These are phyloP conservation scores for Talaromyces islandicus DNA, from an alignment of 2,329 filamentous ascomycete species.

Conservation along the genomic window DNA sequence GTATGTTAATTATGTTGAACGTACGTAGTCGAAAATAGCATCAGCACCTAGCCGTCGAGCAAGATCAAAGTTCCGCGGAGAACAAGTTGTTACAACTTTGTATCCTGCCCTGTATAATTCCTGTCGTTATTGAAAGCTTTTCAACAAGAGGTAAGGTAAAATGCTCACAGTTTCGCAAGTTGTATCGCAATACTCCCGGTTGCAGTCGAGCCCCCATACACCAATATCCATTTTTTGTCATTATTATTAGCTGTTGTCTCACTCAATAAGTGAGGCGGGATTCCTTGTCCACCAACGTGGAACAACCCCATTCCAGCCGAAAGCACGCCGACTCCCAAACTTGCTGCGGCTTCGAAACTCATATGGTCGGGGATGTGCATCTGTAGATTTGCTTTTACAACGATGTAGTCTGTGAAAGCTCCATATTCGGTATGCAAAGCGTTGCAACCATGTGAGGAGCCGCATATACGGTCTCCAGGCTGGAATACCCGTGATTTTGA, in stretches of 20 bases:
- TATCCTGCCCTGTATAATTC: constrained; percentile 19
- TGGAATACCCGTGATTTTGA: constrained; percentile 7
- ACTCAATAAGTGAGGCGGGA: background rate
- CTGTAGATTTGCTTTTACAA: constrained; percentile 20
- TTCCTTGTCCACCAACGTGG: background rate
- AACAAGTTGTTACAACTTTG: constrained; percentile 32
- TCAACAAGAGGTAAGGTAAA: background rate
- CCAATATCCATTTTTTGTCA: background rate
- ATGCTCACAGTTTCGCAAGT: background rate
- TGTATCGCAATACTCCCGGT: constrained; percentile 2
- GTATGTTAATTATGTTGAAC: background rate
- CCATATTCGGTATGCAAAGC: constrained; percentile 20
- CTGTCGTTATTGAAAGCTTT: background rate
- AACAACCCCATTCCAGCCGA: constrained; percentile 1
- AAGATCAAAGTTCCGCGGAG: constrained; percentile 24
- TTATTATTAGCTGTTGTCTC: background rate
- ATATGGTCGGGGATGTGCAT: constrained; percentile 26
- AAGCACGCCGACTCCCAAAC: constrained; percentile 22
- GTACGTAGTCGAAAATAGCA: constrained; percentile 34
- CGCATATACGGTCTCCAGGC: constrained; percentile 29
- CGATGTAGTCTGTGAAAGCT: constrained; percentile 30
- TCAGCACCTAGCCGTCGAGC: constrained; percentile 27
- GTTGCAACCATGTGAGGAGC: constrained; percentile 26
- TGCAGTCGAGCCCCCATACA: constrained; percentile 4
- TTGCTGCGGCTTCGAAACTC: constrained; percentile 25